Evolutionary conservation across 108 stramenopile genomes (phyloP), one percentile per base, ranked within the genome.

Genomic region (Parietichytrium sp.): DNA sequence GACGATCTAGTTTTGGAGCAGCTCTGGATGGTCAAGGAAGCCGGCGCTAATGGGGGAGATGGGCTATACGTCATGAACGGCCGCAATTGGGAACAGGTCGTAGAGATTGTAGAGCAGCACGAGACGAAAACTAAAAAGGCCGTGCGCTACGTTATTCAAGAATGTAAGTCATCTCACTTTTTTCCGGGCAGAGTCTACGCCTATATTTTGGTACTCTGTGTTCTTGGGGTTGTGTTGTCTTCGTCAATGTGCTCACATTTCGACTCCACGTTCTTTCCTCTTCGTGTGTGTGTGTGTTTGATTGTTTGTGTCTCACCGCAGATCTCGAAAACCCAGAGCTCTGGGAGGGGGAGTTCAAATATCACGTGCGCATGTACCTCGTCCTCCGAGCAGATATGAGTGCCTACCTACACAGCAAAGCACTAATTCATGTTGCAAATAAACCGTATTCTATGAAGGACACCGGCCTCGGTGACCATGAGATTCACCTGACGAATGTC

Each of bases 1-100:
- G n/a, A n/a, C n/a, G n/a, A n/a, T n/a, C n/a, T n/a, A n/a, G n/a
- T n/a, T n/a, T n/a, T n/a, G n/a, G n/a, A n/a, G n/a, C n/a, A n/a
- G n/a, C n/a, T n/a, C n/a, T 72, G 61, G 61, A 72, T 72, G 29
- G 42, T 72, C 33, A 72, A 72, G 20, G 61, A 72, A n/a, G 61
- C 61, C 6, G 20, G 61, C 10, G 61, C 61, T 2, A 72, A 72
- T 27, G 36, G 61, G 15, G 61, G 61, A 16, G 61, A 72, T 25
- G 61, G 61, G 38, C 61, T 72, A 33, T 72, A 23, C 61, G 61
- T 72, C 6, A 42, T 72, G 15, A 72, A 13, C 10, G 1, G 15
- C 42, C 38, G 45, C 10, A 72, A 72, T 72, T 72, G 61, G 61
- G 38, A n/a, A 10, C 38, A 7, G 0, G 61, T 72, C 15, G 6